Conservation (phyloP, 2,329 filamentous ascomycete species). For the Fusarium dlaminii region DNA sequence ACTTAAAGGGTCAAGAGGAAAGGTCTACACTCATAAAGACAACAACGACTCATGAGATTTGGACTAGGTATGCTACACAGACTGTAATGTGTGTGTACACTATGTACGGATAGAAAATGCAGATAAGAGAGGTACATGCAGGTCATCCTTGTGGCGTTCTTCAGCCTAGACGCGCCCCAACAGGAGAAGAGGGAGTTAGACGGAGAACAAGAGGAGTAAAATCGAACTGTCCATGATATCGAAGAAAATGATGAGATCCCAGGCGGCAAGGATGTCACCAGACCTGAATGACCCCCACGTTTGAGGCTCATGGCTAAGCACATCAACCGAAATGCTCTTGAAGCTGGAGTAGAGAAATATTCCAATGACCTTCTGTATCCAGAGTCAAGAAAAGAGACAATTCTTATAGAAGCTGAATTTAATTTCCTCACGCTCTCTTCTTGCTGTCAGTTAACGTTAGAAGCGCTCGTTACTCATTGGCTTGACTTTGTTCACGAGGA, state of each 20-base stretch:
- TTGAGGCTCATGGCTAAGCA: constrained; percentile 2
- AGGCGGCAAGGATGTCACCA: not conserved
- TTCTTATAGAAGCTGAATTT: not conserved
- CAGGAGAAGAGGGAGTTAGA: constrained; percentile 7
- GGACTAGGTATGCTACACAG: not conserved
- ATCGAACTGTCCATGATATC: not conserved
- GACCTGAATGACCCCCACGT: not conserved
- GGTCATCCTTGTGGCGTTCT: constrained; percentile 8
- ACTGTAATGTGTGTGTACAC: not conserved
- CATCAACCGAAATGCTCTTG: not conserved
- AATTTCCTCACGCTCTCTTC: not conserved
- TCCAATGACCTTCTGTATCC: not conserved
- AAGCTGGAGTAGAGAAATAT: not conserved
- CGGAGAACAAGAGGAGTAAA: not conserved
- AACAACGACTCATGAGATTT: not conserved
- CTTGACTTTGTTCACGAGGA: constrained; percentile 29
- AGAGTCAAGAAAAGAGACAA: not conserved
- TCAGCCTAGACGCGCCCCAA: constrained; percentile 27
- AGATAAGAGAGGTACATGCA: constrained; percentile 5
- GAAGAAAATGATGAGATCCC: not conserved
- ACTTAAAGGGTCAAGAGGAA: not conserved
- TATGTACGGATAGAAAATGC: constrained; percentile 3
- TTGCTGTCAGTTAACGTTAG: constrained; percentile 18
- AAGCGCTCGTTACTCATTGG: constrained; percentile 41
- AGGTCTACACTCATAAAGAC: not conserved